Base-by-base conservation (phyloP, 768 basidiomycete species). In the Amanita fuliginea region DNA sequence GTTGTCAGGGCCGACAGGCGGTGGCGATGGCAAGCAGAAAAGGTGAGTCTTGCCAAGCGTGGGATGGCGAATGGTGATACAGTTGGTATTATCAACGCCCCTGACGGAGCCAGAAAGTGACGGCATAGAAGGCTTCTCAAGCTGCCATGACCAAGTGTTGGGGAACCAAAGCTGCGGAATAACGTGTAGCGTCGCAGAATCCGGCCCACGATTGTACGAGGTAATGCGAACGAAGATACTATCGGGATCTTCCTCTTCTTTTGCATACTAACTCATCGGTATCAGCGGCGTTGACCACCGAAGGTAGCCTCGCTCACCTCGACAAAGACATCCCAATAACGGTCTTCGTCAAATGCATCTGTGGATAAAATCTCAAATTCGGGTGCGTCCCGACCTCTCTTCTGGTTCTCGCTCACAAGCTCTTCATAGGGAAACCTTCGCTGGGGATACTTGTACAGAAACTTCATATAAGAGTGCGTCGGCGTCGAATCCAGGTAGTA, bases 381-480 rank as follows among this genome's bases (percentile, higher is more conserved):
- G 49, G 77, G 68, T 11, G 92, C 92, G 51, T 96, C 82, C 41
- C 96, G 77, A 57, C 77, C 78, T 42, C 96, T 76, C 56, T 83
- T 77, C 59, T 78, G 70, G 61, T 84, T 94, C 69, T 99, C 93
- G 41, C 72, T 67, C 10, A 96, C 86, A 47, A 99, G 80, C 53
- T 95, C 80, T 60, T 98, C 94, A 65, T 99, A 99, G 1, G 96
- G 96, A 65, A 77, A 99, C 30, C 75, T 72, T 57, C 81, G 73
- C 64, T 99, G 96, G 10, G 96, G 94, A 58, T 99, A 99, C 64
- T 99, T 99, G 79, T 99, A 99, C 50, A 97, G 70, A 67, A 90
- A 97, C 65, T 99, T 99, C 96, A 99, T 98, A 76, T 98, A 99
- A 5, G 94, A 96, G 60, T 99, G 96, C 1, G 96, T 97, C 33